These are phyloP conservation scores for Raffaelea deltoideospora DNA, from an alignment of 2,329 filamentous ascomycete species.

Conservation along the genomic window DNA sequence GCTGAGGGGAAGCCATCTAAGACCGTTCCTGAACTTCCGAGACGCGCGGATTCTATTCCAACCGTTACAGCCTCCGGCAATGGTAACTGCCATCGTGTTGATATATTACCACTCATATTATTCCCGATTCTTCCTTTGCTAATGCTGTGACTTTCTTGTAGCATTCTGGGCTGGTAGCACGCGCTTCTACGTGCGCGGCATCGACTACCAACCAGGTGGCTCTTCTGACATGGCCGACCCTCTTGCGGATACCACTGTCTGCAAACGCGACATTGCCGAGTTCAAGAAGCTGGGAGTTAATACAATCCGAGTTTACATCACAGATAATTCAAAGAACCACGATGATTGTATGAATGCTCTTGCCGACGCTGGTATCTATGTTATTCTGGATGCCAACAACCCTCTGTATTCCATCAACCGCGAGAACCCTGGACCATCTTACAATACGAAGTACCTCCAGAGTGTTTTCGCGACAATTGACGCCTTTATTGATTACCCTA, in stretches of 20 bases:
- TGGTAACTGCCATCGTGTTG: slow-evolving; percentile 22
- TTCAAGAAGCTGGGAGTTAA: slow-evolving; percentile 83
- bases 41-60: slow-evolving; percentile 30
- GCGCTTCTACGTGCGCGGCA: slow-evolving; percentile 44
- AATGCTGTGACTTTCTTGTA: slow-evolving; percentile 13
- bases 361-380: slow-evolving; percentile 76
- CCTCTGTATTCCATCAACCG: slow-evolving; percentile 81
- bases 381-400: slow-evolving; percentile 83
- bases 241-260: slow-evolving; percentile 53
- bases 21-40: slow-evolving; percentile 32
- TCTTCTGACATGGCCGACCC: slow-evolving; percentile 49
- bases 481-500: slow-evolving; percentile 66
- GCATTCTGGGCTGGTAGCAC: slow-evolving; percentile 38
- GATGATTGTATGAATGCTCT: slow-evolving; percentile 73
- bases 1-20: slow-evolving; percentile 34
- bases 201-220: slow-evolving; percentile 50
- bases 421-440: slow-evolving; percentile 53
- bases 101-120: neutral
- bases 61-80: slow-evolving; percentile 40
- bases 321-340: slow-evolving; percentile 74
- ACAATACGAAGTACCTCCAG: slow-evolving; percentile 76
- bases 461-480: slow-evolving; percentile 80
- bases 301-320: slow-evolving; percentile 81
- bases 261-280: slow-evolving; percentile 64
- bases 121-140: too few species aligned